Base-by-base conservation (phyloP, 768 basidiomycete species). In the Leccinellum rugosiceps region DNA sequence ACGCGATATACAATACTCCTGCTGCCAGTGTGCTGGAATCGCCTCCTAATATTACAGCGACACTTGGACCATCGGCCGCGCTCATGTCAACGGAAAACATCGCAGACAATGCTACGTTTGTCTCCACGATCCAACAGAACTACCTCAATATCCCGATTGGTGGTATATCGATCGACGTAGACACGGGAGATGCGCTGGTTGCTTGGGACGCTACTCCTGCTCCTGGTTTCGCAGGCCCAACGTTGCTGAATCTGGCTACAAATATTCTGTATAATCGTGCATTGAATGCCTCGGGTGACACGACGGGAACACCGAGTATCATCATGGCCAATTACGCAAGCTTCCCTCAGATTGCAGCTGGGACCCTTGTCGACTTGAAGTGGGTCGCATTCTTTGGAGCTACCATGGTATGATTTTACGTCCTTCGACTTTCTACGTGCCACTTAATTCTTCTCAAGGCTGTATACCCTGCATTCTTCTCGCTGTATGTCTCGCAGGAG, bases 381-480 rank as follows among this genome's bases (percentile, higher is more conserved):
- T 92, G 90, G 90, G 70, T 85, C 17, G 82, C 80, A 6, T 92
- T 91, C 74, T 91, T 86, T 67, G 85, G 83, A 21, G 85, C 83
- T 32, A 77, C 80, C 1, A 87, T 90, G 86, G 88, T 88, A 57
- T 41, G 80, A 4, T 17, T 25, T 34, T 28, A 6, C 1, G 6
- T 19, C n/a, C 3, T 25, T 7, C 0, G 1, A 4, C 47, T 10
- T 41, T 23, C 53, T n/a, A 3, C 46, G 11, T 53, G 19, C 15
- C 55, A 13, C 2, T 31, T 10, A 59, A 45, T 41, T 26, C 34
- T 25, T 44, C 50, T 45, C 9, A 14, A 89, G 87, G 77, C 86
- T 11, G 84, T 89, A 1, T 92, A 81, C 65, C 88, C 90, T n/a
- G 90, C 90, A 3, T 92, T 92, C 74, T 90, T 84, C 62, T 80